Evolutionary conservation across 2,329 filamentous ascomycete genomes (phyloP).

Genomic region (Fusarium caatingaense): DNA sequence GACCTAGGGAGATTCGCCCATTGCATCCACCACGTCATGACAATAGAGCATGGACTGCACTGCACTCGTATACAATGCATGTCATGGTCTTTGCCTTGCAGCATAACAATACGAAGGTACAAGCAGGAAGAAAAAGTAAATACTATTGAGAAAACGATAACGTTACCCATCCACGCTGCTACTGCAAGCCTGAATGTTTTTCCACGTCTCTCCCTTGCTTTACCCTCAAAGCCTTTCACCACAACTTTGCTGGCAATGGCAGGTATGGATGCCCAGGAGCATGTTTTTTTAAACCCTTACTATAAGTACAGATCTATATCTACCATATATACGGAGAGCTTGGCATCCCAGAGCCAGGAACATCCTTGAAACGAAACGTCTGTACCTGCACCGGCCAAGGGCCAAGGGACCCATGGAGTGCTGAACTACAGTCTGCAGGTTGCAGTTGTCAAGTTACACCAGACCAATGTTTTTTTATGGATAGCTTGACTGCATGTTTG

Average conservation of each 20-base stretch:
- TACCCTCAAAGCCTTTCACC: slow-evolving; percentile 7
- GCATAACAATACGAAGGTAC: background rate
- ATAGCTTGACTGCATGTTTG: background rate
- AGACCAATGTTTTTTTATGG: background rate
- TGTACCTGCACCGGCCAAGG: slow-evolving; percentile 36
- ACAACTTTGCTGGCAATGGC: background rate
- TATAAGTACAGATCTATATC: background rate
- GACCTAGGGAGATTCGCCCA: background rate
- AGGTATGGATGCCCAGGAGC: background rate
- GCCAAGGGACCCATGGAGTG: slow-evolving; percentile 16
- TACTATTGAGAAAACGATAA: background rate
- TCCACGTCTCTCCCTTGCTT: slow-evolving; percentile 20
- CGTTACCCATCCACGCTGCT: background rate
- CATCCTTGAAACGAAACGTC: slow-evolving; percentile 19
- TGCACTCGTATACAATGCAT: slow-evolving; percentile 4
- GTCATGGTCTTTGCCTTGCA: slow-evolving; percentile 1
- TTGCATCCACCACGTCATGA: slow-evolving; percentile 13
- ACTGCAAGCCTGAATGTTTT: background rate
- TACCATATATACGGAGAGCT: slow-evolving; percentile 1
- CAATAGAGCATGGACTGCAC: background rate
- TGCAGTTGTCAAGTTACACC: background rate
- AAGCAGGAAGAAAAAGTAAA: slow-evolving; percentile 9
- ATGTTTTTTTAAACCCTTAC: slow-evolving; percentile 4
- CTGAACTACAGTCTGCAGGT: slow-evolving; percentile 26
- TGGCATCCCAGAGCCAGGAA: slow-evolving; percentile 24